Conservation (phyloP, 768 basidiomycete genomes). For the Tricholoma sp. region DNA sequence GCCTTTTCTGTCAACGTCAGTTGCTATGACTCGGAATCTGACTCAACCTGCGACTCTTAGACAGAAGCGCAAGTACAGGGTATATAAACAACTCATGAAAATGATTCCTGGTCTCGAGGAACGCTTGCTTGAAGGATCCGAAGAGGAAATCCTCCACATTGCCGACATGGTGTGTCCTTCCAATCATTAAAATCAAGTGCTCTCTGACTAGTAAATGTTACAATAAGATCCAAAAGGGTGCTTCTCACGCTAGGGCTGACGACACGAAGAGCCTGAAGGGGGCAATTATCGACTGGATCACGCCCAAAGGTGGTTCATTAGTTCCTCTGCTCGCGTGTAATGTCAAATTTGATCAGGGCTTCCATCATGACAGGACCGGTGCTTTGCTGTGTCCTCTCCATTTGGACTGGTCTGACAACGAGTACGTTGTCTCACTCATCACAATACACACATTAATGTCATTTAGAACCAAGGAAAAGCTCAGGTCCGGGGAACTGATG, state of each 20-base stretch:
- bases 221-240: constrained; percentile 22
- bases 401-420: constrained; percentile 8
- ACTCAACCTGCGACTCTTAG: no score
- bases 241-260: constrained; percentile 11
- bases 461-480: constrained; percentile 6
- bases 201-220: no score
- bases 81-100: no score
- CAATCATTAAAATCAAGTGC: no score
- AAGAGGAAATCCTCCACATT: no score
- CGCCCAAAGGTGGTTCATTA: constrained; percentile 9
- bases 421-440: constrained; percentile 8
- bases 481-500: constrained; percentile 7
- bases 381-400: constrained; percentile 10
- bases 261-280: constrained; percentile 17
- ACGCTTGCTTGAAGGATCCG: no score
- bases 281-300: constrained; percentile 19
- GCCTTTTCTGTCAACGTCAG: no score
- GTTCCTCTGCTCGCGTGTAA: constrained; percentile 6
- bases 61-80: no score
- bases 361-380: constrained; percentile 9
- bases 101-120: no score
- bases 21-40: no score
- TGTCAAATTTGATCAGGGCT: constrained; percentile 7
- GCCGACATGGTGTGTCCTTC: no score
- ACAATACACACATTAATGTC: background rate